Base-by-base conservation (phyloP, 2,329 filamentous ascomycete genomes). In the Hymenoscyphus fructigenus region DNA sequence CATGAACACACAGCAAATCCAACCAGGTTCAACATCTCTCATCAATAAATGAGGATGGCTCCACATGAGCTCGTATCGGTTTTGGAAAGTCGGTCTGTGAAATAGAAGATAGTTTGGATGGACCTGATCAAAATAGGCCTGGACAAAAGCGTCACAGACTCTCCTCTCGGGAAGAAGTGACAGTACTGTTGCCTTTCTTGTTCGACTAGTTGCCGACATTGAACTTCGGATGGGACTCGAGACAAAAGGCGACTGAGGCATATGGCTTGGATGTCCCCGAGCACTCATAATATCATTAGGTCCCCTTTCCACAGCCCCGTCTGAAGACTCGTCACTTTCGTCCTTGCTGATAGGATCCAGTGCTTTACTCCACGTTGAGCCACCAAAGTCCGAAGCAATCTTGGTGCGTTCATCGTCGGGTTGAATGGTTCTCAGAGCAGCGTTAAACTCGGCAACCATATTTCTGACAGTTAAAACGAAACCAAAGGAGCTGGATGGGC, bases 1-100 rank as follows among this genome's bases (percentile, higher is more conserved):
- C 71, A 80, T 75, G 57, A 78, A 78, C 29, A 81, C 66, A 59
- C 74, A 78, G 36, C 78, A 76, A 14, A 80, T 74, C 78, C 78
- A 80, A 17, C 78, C 79, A 1, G 75, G 72, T 32, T 80, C 78
- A 17, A 76, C 70, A 56, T 76, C 75, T 12, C 76, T 71, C 29
- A 75, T 71, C 10, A 70, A 67, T 7, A 64, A 20, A 7, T 70
- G 60, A 5, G 58, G 67, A n/a, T 72, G 69, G 1, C 32, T 50
- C 73, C 78, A 80, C 59, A 78, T 77, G 23, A 72, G 70, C 63
- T 79, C 75, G 61, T 80, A 77, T 10, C 75, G 70, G 9, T 69
- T 68, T 55, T 79, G 75, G 66, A 81, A 81, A 20, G 77, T 76
- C 15, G 73, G 74, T n/a, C 74, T 75, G 26, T 79, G 76, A 61